Conservation (phyloP, 176 grass and related monocot genomes). For the Aegilops tauschii region DNA sequence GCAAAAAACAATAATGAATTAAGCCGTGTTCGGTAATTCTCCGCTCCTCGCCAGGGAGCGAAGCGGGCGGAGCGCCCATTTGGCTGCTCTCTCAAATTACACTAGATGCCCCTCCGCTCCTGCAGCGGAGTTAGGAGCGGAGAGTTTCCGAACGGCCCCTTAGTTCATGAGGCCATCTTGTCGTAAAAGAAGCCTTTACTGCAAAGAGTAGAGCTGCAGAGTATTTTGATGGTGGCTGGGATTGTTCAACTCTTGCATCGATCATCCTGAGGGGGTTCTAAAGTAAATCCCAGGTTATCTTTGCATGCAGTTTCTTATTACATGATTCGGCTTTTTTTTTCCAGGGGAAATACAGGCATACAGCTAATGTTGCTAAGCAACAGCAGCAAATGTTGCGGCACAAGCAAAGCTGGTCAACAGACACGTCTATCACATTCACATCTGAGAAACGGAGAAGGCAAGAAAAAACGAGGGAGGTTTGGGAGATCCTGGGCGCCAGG, state of each 20-base stretch:
- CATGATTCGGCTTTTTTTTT: background rate
- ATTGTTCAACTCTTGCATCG: background rate
- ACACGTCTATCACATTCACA: background rate
- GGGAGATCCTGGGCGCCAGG: conserved; percentile 35
- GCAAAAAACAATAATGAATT: too few species aligned
- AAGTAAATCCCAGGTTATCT: background rate
- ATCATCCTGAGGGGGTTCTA: too few species aligned
- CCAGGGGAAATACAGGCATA: background rate
- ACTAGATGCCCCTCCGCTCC: too few species aligned
- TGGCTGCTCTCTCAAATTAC: too few species aligned
- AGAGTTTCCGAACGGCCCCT: too few species aligned
- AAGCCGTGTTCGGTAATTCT: too few species aligned
- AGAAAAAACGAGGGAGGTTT: background rate
- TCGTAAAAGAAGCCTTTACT: background rate
- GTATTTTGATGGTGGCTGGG: background rate
- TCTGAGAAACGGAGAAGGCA: background rate
- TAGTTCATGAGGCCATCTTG: too few species aligned
- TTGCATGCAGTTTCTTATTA: background rate
- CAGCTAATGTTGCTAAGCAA: background rate
- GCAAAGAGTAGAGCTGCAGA: background rate
- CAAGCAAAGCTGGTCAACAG: background rate
- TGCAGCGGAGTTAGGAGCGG: too few species aligned
- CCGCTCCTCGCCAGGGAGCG: too few species aligned
- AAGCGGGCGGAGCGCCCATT: too few species aligned
- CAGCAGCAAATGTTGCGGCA: background rate